Conservation (phyloP, 106 monocot genomes). For the Gastrodia elata region DNA sequence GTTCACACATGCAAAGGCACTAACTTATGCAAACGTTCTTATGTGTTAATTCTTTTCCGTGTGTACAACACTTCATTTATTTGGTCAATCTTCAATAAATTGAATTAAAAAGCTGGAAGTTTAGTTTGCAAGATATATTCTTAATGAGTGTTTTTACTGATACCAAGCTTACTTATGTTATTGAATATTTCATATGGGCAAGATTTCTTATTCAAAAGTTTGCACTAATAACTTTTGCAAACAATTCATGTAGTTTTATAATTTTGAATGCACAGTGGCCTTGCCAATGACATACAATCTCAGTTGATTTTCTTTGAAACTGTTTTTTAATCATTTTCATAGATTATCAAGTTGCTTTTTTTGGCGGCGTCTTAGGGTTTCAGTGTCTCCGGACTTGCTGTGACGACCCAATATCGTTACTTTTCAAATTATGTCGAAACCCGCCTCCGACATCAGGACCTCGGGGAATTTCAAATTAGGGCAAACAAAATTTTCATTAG, state of each 20-base stretch:
- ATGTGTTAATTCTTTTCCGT: not conserved
- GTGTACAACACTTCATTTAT: not conserved
- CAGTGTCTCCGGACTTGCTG: too few species aligned
- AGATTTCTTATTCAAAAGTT: not conserved
- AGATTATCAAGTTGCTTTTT: too few species aligned
- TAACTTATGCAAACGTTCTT: not conserved
- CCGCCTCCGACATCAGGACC: too few species aligned
- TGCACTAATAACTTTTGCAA: not conserved
- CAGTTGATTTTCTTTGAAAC: not conserved
- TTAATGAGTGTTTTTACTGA: not conserved
- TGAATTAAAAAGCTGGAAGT: not conserved
- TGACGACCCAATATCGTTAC: too few species aligned
- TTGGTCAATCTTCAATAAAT: not conserved
- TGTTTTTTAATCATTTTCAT: not conserved
- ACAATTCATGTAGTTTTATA: not conserved
- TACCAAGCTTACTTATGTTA: not conserved
- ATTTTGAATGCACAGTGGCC: not conserved
- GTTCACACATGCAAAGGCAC: not conserved
- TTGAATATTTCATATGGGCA: not conserved
- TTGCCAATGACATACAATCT: not conserved
- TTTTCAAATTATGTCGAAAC: too few species aligned
- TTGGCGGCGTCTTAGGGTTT: too few species aligned
- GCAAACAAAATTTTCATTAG: too few species aligned
- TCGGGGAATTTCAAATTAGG: too few species aligned
- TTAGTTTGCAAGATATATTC: not conserved